Percentiles rank a stretch among this genome's conserved stretches.
Evolutionary conservation across 2,329 filamentous ascomycete genomes (phyloP).

Genomic region (Coniochaeta pulveracea): DNA sequence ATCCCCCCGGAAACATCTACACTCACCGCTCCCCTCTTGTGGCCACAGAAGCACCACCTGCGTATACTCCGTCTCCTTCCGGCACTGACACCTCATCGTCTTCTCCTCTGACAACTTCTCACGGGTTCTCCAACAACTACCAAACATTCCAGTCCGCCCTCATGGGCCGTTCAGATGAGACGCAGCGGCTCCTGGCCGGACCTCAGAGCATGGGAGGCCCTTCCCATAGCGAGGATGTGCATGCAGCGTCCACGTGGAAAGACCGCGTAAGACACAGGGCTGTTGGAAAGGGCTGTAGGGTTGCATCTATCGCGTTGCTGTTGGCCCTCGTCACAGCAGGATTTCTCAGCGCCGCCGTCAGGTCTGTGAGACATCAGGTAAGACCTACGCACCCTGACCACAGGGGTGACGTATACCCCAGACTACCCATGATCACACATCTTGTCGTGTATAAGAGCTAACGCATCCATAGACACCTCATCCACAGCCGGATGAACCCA

Average conservation of each 20-base stretch:
- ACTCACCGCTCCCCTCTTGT: slow-evolving; percentile 5
- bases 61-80: slow-evolving; percentile 32
- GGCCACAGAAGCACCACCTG: slow-evolving; percentile 33
- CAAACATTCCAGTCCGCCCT: slow-evolving; percentile 28
- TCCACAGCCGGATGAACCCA: too few species aligned
- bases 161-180: slow-evolving; percentile 31
- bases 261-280: slow-evolving; percentile 14
- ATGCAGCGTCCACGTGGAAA: slow-evolving; percentile 12
- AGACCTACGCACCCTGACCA: slow-evolving; percentile 9
- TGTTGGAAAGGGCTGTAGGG: slow-evolving; percentile 19
- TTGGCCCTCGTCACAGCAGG: slow-evolving; percentile 18
- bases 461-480: too few species aligned
- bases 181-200: slow-evolving; percentile 27
- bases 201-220: slow-evolving; percentile 35
- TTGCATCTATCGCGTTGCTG: slow-evolving; percentile 15
- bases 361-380: slow-evolving; percentile 15
- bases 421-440: too few species aligned
- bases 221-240: slow-evolving; percentile 15
- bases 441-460: too few species aligned
- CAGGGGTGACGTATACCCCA: too few species aligned
- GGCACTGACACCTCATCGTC: slow-evolving; percentile 13
- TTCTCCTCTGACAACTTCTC: slow-evolving; percentile 16
- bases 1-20: slow-evolving; percentile 11
- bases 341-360: slow-evolving; percentile 18
- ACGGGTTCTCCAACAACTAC: slow-evolving; percentile 20